phyloP scores from a whole-genome alignment of 2,329 filamentous ascomycete species.

The Sarocladiaceae sp. region DNA sequence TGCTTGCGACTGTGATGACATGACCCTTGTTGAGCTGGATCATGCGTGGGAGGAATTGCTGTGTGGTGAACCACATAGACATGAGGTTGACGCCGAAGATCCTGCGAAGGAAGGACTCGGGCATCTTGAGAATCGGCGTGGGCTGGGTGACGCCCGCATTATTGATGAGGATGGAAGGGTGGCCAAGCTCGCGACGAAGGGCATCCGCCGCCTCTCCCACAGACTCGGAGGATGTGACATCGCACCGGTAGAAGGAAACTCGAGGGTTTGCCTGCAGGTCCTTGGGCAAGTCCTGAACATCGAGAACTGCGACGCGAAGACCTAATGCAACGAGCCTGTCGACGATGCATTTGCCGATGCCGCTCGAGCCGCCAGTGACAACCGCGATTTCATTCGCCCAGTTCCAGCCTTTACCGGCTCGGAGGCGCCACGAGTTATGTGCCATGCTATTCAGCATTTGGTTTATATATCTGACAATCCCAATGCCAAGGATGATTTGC shows the following conservation, averaged over 20 bases:
- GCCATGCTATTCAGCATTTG: conserved; percentile 19
- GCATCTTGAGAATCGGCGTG: conserved; percentile 50
- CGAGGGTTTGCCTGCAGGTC: conserved; percentile 15
- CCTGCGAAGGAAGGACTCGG: conserved; percentile 49
- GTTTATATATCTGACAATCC: conserved; percentile 19
- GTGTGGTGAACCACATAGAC: conserved; percentile 55
- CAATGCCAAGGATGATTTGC: conserved; percentile 18
- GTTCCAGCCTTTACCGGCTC: conserved; percentile 20
- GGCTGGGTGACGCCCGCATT: conserved; percentile 60
- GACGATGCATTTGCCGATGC: conserved; percentile 32
- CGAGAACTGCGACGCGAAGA: conserved; percentile 62
- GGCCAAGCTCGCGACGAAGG: conserved; percentile 40
- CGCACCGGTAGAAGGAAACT: conserved; percentile 29
- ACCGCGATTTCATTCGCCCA: conserved; percentile 36
- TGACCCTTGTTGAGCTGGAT: conserved; percentile 60
- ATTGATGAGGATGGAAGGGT: conserved; percentile 64
- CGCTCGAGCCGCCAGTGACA: conserved; percentile 37
- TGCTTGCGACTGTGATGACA: conserved; percentile 62
- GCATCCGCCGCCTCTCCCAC: conserved; percentile 35
- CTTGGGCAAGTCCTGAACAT: conserved; percentile 39
- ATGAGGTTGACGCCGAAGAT: conserved; percentile 65
- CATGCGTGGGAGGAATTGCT: conserved; percentile 63
- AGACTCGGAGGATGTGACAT: conserved; percentile 35
- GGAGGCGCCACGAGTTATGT: conserved; percentile 23
- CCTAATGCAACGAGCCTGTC: conserved; percentile 28